These are phyloP conservation scores for Rasamsonia emersonii DNA, from an alignment of 2,329 filamentous ascomycete species.

Conservation along the genomic window DNA sequence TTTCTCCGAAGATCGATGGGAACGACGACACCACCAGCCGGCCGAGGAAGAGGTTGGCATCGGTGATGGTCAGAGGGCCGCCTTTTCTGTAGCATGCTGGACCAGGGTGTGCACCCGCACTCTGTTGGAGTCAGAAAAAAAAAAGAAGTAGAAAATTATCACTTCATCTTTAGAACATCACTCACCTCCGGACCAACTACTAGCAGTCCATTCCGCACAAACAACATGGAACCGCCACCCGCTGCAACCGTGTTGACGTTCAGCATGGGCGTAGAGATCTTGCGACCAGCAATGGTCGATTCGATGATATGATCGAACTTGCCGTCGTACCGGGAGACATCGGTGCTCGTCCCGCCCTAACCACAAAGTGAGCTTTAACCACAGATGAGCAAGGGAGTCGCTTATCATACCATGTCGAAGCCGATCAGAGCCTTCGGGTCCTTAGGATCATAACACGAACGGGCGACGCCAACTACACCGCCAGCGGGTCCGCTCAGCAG, in stretches of 20 bases:
- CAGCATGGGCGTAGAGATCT: slow-evolving; percentile 82
- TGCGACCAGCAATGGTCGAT: slow-evolving; percentile 80
- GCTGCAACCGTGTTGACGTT: slow-evolving; percentile 92
- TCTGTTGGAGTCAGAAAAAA: slow-evolving; percentile 35
- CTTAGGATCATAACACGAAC: slow-evolving; percentile 58
- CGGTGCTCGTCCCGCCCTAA: slow-evolving; percentile 88
- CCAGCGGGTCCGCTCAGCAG: slow-evolving; percentile 82
- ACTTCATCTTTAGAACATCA: background rate
- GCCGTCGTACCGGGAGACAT: slow-evolving; percentile 75
- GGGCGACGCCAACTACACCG: slow-evolving; percentile 81
- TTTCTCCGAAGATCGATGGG: slow-evolving; percentile 81
- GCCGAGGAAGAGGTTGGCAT: slow-evolving; percentile 79
- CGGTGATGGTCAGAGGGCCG: slow-evolving; percentile 79
- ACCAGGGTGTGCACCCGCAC: slow-evolving; percentile 78
- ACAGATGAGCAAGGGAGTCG: slow-evolving; percentile 75
- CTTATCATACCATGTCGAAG: slow-evolving; percentile 75
- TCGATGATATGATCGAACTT: slow-evolving; percentile 88
- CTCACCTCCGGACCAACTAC: slow-evolving; percentile 68
- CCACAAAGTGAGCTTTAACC: slow-evolving; percentile 55
- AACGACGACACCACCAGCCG: slow-evolving; percentile 81
- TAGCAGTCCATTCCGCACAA: slow-evolving; percentile 79
- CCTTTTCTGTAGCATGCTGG: slow-evolving; percentile 87
- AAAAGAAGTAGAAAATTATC: background rate
- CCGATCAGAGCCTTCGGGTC: slow-evolving; percentile 77
- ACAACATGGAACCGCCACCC: slow-evolving; percentile 61